Base-by-base conservation (phyloP, 2,329 filamentous ascomycete species). In the Furcasterigmium furcatum region DNA sequence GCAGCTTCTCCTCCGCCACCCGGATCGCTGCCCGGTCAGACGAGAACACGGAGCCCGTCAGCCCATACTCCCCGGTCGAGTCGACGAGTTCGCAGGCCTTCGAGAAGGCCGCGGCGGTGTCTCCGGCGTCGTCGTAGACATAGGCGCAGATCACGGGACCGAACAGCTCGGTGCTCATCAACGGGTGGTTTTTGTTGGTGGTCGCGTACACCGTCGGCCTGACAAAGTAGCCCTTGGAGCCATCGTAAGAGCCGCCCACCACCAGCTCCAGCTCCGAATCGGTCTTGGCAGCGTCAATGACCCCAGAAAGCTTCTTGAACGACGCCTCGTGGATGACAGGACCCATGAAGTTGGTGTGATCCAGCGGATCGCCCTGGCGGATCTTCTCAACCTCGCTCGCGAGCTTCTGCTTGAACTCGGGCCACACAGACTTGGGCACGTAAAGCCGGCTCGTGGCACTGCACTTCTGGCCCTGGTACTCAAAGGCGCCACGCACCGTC, bases 401-500 rank as follows among this genome's bases (percentile, higher is more conserved):
- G 4, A 95, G 70, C 46, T 77, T 74, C 53, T 82, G 67, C 60
- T 83, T 80, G 70, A 92, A 89, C 50, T 84, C 71, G 9, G 85
- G 77, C 80, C 87, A 91, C 39, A 87, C 66, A 3, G 87, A 92
- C 58, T 80, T 76, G 27, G 90, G 83, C 4, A 94, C 80, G 67
- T 95, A 95, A 41, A 82, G 72, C 22, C 90, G 83, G 22, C 88
- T 92, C 19, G 86, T 90, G 47, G 90, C 90, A 57, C 85, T 90
- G 76, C 90, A 95, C 70, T 95, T 95, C 67, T 95, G 90, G 41
- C 90, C 90, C 64, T 94, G 88, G 73, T 84, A 95, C 66, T 95
- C 91, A 60, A 95, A 95, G 3, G 90, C 89, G 40, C 88, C 89
- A 46, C 91, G 87, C 25, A 95, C 80, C 5, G 88, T 94, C 65